Percentiles rank a stretch among this genome's conserved stretches.
These are phyloP conservation scores for Herpotrichia juniperi DNA, from an alignment of 2,329 filamentous ascomycete genomes.

Conservation along the genomic window DNA sequence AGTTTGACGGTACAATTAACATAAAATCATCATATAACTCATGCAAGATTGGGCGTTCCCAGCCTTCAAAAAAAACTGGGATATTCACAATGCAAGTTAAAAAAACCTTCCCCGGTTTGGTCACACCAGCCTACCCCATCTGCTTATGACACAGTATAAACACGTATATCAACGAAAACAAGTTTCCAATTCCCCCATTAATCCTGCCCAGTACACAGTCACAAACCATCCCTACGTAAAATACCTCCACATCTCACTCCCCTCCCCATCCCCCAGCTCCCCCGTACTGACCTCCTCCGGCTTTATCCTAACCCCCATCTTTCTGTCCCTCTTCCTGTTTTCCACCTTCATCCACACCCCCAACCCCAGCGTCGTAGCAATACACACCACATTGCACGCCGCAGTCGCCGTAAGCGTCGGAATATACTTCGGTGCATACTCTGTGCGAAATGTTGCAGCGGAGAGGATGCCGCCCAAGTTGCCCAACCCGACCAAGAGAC, in stretches of 20 bases:
- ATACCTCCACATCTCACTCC: conserved; percentile 46
- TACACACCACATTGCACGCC: conserved; percentile 51
- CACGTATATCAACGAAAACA: too few species aligned
- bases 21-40: too few species aligned
- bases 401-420: conserved; percentile 55
- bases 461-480: conserved; percentile 57
- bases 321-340: conserved; percentile 48
- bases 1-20: too few species aligned
- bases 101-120: too few species aligned
- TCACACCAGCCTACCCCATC: too few species aligned
- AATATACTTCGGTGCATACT: conserved; percentile 57
- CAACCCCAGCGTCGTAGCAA: conserved; percentile 46
- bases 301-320: conserved; percentile 43
- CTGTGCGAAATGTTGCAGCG: conserved; percentile 53
- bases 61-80: too few species aligned
- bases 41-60: too few species aligned
- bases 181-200: too few species aligned
- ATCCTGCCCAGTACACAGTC: too few species aligned
- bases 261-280: conserved; percentile 47
- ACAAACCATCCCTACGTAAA: too few species aligned
- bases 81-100: too few species aligned
- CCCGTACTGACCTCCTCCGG: conserved; percentile 50
- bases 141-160: too few species aligned
- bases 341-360: conserved; percentile 55
- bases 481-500: conserved; percentile 55